These are phyloP conservation scores for Fusarium citri DNA, from an alignment of 2,329 filamentous ascomycete genomes.

Conservation along the genomic window DNA sequence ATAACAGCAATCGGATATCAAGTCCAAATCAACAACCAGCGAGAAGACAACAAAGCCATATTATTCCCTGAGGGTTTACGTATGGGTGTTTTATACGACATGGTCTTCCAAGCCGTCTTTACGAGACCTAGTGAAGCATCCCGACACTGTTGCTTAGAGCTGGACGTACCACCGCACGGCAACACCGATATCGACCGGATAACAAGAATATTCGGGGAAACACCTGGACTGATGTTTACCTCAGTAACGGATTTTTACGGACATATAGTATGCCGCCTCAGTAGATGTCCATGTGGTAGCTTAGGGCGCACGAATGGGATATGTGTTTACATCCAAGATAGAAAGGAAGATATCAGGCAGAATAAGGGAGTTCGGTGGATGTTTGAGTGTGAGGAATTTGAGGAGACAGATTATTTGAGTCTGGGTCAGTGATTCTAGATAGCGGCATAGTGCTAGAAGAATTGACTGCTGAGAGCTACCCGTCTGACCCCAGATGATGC, in stretches of 20 bases:
- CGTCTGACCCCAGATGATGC: neutral
- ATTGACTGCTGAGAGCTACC: no score
- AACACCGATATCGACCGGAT: neutral
- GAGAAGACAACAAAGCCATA: neutral
- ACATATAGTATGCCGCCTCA: neutral
- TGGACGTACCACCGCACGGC: neutral
- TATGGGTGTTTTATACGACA: neutral
- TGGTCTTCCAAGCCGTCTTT: neutral
- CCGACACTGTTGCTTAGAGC: neutral
- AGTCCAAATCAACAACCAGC: fast-evolving
- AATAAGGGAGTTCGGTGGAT: neutral
- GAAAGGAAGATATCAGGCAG: neutral
- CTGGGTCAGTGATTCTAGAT: neutral
- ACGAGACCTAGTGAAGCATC: fast-evolving
- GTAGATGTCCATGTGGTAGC: neutral
- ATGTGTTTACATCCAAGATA: neutral
- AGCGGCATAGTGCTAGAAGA: no score
- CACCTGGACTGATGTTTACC: neutral
- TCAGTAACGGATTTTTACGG: fast-evolving
- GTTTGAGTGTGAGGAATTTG: neutral
- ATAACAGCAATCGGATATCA: neutral
- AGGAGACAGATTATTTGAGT: neutral
- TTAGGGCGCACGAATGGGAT: no score
- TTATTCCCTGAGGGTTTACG: neutral
- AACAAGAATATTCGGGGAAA: no score